Conservation (phyloP, 495 filamentous ascomycete genomes). For the Talaromyces nanjingensis region DNA sequence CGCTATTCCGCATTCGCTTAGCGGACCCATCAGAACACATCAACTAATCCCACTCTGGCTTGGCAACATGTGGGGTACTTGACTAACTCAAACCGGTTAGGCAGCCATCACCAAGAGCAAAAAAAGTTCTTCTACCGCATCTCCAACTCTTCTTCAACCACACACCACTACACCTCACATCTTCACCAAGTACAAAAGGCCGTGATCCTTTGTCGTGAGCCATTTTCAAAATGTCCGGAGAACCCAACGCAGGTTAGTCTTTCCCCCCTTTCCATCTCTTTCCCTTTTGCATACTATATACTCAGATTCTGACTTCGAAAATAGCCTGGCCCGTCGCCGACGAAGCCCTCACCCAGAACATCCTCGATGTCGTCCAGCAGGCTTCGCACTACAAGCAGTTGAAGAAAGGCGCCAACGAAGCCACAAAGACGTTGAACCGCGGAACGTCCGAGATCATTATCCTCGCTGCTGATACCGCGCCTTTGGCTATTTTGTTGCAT, state of each 20-base stretch:
- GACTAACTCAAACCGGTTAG: not conserved
- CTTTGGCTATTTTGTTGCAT: slow-evolving; percentile 87
- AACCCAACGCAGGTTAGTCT: slow-evolving; percentile 30
- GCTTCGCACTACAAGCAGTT: slow-evolving; percentile 75
- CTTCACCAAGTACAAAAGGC: slow-evolving; percentile 22
- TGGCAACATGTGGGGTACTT: not conserved
- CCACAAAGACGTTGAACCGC: slow-evolving; percentile 83
- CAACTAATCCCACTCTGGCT: not conserved
- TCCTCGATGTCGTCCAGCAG: slow-evolving; percentile 85
- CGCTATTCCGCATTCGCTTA: not conserved
- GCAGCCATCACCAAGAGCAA: not conserved
- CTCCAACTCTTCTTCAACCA: slow-evolving; percentile 12
- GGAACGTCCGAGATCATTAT: slow-evolving; percentile 78
- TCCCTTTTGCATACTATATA: not conserved
- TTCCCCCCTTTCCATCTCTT: too few species aligned
- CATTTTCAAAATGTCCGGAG: slow-evolving; percentile 33
- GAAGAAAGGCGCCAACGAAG: slow-evolving; percentile 73
- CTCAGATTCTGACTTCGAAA: not conserved
- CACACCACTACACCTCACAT: slow-evolving; percentile 2
- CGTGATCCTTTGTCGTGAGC: slow-evolving; percentile 41
- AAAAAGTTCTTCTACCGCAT: slow-evolving; percentile 15
- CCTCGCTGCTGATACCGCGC: slow-evolving; percentile 70
- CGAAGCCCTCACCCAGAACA: slow-evolving; percentile 64
- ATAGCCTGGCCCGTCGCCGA: slow-evolving; percentile 90
- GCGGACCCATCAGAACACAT: not conserved